Conservation (phyloP, 225 moss, liverwort and hornwort species). For the Physcomitrium patens region DNA sequence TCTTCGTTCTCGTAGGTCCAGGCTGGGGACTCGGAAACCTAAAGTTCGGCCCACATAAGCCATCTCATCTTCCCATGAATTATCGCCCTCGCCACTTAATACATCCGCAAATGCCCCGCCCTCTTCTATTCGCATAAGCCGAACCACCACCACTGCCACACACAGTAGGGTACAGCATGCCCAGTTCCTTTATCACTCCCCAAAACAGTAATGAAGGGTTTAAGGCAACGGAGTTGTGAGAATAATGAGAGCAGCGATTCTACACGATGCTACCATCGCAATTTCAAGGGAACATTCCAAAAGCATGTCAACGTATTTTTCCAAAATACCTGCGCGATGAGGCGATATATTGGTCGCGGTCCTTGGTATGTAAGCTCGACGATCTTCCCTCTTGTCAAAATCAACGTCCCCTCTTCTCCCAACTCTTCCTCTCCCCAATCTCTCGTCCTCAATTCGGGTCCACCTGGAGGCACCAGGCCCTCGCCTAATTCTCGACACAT, state of each 20-base stretch:
- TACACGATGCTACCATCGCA: too few relatives aligned
- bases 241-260: background rate
- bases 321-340: conserved; percentile 63
- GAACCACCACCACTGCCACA: conserved; percentile 68
- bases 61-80: conserved; percentile 70
- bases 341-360: conserved; percentile 69
- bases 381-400: conserved; percentile 32
- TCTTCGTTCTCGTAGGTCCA: conserved; percentile 70
- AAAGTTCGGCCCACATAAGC: conserved; percentile 71
- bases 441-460: conserved; percentile 47
- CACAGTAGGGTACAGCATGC: conserved; percentile 16
- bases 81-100: conserved; percentile 66
- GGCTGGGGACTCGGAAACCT: conserved; percentile 66
- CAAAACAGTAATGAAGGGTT: background rate
- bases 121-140: conserved; percentile 75
- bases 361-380: conserved; percentile 49
- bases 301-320: background rate
- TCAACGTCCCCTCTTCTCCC: conserved; percentile 31
- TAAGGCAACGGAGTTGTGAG: background rate
- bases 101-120: conserved; percentile 78
- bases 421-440: conserved; percentile 30
- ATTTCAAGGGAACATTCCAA: too few relatives aligned
- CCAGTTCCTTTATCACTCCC: conserved; percentile 19
- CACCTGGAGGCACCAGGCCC: conserved; percentile 42
- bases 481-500: conserved; percentile 37